These are phyloP conservation scores for Boletus pseudo-olivaceus DNA, from an alignment of 768 basidiomycete genomes.

Conservation along the genomic window DNA sequence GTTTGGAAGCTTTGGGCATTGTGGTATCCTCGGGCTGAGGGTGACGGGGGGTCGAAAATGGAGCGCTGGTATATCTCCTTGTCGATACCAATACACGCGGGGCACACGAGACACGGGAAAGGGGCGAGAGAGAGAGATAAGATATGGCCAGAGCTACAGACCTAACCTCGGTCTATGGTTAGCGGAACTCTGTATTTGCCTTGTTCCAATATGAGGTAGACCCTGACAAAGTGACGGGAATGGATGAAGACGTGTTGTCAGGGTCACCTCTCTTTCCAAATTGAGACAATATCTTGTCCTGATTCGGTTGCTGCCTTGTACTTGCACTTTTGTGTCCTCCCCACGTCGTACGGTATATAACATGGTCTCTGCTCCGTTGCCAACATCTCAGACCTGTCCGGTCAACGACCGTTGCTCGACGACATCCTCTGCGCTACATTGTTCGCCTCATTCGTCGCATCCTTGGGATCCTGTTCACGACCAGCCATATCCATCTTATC, in stretches of 20 bases:
- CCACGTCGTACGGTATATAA: constrained; percentile 23
- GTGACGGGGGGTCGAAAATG: not conserved
- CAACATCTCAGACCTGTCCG: constrained; percentile 2
- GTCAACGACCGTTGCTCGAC: constrained; percentile 9
- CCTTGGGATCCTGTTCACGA: not conserved
- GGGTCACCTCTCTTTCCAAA: constrained; percentile 11
- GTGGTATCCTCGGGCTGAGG: not conserved
- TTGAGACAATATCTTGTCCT: constrained; percentile 17
- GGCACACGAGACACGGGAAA: not conserved
- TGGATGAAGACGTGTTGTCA: not conserved
- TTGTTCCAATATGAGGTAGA: constrained; percentile 16
- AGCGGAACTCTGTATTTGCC: not conserved
- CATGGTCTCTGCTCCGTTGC: constrained; percentile 6
- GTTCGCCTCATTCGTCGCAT: constrained; percentile 5
- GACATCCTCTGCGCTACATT: constrained; percentile 7
- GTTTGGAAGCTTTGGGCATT: constrained; percentile 41
- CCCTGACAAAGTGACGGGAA: constrained; percentile 8
- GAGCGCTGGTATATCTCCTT: too few species aligned
- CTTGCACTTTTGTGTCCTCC: constrained; percentile 3
- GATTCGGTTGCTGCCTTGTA: constrained; percentile 27
- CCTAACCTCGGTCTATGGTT: not conserved
- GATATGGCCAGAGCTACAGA: not conserved
- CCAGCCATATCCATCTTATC: not conserved
- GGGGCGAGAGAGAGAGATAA: not conserved
- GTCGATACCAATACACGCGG: not conserved